A percentile compares a stretch with the other conserved stretches of the same genome.
phyloP scores from a whole-genome alignment of 169 alveolate genomes.

The Eimeria falciformis region DNA sequence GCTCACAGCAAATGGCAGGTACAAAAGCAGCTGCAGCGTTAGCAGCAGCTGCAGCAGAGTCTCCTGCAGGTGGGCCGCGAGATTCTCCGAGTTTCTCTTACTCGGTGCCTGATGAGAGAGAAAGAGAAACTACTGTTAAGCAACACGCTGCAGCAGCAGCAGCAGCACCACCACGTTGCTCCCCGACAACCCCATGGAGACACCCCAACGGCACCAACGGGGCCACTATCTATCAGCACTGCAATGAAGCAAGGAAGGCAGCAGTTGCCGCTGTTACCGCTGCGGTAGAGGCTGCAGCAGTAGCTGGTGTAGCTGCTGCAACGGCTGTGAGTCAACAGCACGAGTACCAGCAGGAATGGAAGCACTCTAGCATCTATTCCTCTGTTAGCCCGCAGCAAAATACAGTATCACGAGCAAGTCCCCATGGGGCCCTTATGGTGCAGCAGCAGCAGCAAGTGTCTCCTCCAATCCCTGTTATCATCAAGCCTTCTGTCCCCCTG shows the following conservation, averaged over 20 bases:
- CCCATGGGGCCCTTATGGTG: no score
- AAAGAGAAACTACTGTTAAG: background rate
- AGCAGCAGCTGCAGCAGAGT: slow-evolving; percentile 8
- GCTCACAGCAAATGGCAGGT: background rate
- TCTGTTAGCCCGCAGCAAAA: no score
- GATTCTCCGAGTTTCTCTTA: background rate
- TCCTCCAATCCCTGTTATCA: no score
- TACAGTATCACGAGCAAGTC: no score
- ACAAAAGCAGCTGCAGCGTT: slow-evolving; percentile 19
- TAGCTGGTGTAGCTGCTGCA: slow-evolving; percentile 8
- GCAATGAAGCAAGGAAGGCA: background rate
- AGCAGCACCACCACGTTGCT: background rate
- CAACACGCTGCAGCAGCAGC: background rate
- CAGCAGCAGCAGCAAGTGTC: no score
- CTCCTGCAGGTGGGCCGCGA: background rate
- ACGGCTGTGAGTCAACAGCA: background rate
- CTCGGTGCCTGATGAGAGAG: slow-evolving; percentile 33
- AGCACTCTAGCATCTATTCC: no score
- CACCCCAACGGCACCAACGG: background rate
- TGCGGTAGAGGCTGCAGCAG: slow-evolving; percentile 8
- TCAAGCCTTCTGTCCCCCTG: background rate
- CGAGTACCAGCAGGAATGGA: background rate
- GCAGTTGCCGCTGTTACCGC: background rate
- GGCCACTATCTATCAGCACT: background rate
- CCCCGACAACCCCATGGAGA: background rate